A percentile compares a stretch with the other conserved stretches of the same genome.
These are phyloP conservation scores for Noccaea caerulescens DNA, from an alignment of 345 rosid species.

Conservation along the genomic window DNA sequence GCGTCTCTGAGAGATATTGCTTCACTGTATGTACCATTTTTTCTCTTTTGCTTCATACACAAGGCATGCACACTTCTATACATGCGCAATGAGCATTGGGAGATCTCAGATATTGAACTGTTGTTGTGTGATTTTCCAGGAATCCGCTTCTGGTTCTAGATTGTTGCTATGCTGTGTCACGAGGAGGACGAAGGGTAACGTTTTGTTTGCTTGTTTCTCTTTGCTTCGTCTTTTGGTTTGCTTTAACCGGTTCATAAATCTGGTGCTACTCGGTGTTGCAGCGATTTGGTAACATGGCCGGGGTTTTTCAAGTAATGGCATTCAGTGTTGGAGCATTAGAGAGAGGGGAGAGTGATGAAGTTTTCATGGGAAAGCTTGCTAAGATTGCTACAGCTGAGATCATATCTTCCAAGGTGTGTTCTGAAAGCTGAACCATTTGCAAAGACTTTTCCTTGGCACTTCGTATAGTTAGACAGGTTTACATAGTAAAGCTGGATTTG, in stretches of 20 bases:
- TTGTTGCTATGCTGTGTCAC: conserved; percentile 79
- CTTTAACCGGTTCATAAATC: not conserved
- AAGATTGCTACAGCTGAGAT: conserved; percentile 92
- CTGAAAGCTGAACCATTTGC: conserved; percentile 15
- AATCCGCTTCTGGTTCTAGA: conserved; percentile 94
- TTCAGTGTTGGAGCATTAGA: conserved; percentile 69
- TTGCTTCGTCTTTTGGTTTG: not conserved
- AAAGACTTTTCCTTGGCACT: not conserved
- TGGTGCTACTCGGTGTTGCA: conserved; percentile 41
- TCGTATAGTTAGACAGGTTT: conserved; percentile 9
- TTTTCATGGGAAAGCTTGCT: conserved; percentile 82
- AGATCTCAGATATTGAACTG: not conserved
- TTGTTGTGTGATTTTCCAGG: conserved; percentile 49
- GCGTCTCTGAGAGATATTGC: conserved; percentile 82
- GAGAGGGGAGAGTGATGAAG: conserved; percentile 64
- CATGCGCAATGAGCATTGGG: not conserved
- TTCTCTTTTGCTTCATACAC: conserved; percentile 20
- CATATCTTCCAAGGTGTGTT: conserved; percentile 83
- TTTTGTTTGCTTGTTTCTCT: conserved; percentile 7
- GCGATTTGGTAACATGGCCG: conserved; percentile 95
- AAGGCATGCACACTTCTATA: conserved; percentile 3
- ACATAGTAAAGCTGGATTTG: conserved; percentile 16
- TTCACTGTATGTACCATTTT: conserved; percentile 51
- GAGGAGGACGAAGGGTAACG: conserved; percentile 87
- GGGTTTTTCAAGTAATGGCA: conserved; percentile 93